Evolutionary conservation across 2,329 filamentous ascomycete species (phyloP), one percentile per base, ranked within the genome.

Genomic region (Venturia asperata): DNA sequence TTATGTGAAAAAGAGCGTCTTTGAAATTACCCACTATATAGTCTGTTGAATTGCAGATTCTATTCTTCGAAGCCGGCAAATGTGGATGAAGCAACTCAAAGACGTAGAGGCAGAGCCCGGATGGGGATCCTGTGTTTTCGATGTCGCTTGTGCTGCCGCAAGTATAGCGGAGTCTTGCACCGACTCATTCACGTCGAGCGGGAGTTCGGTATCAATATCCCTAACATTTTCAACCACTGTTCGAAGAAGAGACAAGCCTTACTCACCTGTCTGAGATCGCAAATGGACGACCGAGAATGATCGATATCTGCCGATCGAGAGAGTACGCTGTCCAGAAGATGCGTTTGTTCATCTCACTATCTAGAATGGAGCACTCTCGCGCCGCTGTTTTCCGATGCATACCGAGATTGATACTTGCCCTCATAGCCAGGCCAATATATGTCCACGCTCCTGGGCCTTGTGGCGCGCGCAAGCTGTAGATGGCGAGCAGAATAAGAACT

Each of bases 321-420:
- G 34, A 17, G 30, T 61, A 61, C 1, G 21, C 21, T 9, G 24
- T 15, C 56, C 56, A 61, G 13, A 61, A 61, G 5, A 61, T 30
- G 5, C 56, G 10, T 27, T 61, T 61, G 9, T 41, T 61, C 21
- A 61, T 30, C 27, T 61, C 56, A 2, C 30, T 41, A 30, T 61
- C 41, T n/a, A n/a, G n/a, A 19, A 41, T 19, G 9, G 56, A 41
- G 4, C 39, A 21, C 21, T 39, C 27, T 9, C 19, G 21, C 10
- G 41, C 39, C 19, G 30, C 41, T n/a, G 30, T 10, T 21, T 27
- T 39, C 19, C 56, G 56, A 61, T 61, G 56, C 1, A 61, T 30
- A 61, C 56, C 56, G 41, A 61, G 56, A 27, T 61, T 30, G 21
- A 61, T 61, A 27, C 56, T 41, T 30, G 41, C 41, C n/a, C n/a